Base-by-base conservation (phyloP, 2,329 filamentous ascomycete species). In the Tolypocladium guangdongense region DNA sequence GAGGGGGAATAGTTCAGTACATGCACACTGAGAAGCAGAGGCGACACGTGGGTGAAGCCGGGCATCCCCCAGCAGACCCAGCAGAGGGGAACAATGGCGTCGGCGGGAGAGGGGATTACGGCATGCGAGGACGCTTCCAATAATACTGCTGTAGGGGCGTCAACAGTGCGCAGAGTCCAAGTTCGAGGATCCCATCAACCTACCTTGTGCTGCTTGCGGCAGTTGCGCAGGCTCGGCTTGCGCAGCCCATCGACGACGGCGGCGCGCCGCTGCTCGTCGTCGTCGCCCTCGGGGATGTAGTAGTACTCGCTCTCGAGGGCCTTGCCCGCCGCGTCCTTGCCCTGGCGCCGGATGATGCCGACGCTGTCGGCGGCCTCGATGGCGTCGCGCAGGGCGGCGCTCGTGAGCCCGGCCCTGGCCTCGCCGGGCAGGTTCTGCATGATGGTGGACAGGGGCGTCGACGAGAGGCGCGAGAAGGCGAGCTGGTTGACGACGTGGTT, bases 121-220 rank as follows among this genome's bases (percentile, higher is more conserved):
- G 81, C 16, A 80, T 84, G 60, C 74, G 74, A 14, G 82, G 82
- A 51, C 77, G 74, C 71, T 85, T 85, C 82, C 82, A 85, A 66
- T 82, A 86, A 63, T 86, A 86, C 83, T 86, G 82, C 82, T 84
- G 8, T 20, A 16, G 11, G 22, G 18, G 1, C 24, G 39, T 49
- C 39, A 49, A 38, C 37, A 35, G 39, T 48, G 14, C n/a, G 16
- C n/a, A 18, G 27, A n/a, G 6, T 27, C 27, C 14, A 7, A 10
- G 4, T 30, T 24, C 14, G 2, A 1, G 24, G 4, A 12, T 11
- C 3, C 18, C 43, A n/a, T 52, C 39, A 57, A 69, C 75, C 66
- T 80, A 97, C 92, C 88, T 97, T 97, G 72, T 99, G 93, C 67
- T 93, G 89, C 74, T 96, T 97, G 64, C 93, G 82, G 66, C 93